Conservation (phyloP, 2,329 filamentous ascomycete species). For the Colletotrichum sublineola region DNA sequence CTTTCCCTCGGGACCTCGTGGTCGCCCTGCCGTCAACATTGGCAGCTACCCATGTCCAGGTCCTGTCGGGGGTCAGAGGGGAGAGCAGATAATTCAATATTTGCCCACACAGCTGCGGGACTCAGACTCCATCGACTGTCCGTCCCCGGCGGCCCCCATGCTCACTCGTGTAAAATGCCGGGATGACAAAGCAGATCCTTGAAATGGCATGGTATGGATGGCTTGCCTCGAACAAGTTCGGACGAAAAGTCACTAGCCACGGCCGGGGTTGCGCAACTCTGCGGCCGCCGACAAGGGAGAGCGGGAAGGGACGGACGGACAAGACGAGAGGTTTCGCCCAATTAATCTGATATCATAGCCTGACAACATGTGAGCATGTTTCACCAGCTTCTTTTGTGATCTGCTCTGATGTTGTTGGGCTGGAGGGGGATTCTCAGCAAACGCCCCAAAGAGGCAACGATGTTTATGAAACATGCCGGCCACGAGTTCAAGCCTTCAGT, state of each 20-base stretch:
- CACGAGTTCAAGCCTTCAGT: constrained; percentile 12
- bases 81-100: constrained; percentile 9
- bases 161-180: neutral
- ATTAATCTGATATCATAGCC: neutral
- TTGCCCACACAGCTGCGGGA: constrained; percentile 13
- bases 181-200: constrained; percentile 1
- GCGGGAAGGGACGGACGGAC: neutral
- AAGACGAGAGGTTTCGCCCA: neutral
- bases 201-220: neutral
- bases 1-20: constrained; percentile 5
- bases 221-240: neutral
- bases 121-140: constrained; percentile 5
- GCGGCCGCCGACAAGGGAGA: neutral
- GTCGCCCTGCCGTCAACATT: neutral
- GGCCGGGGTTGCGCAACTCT: constrained; percentile 5
- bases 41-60: neutral
- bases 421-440: neutral
- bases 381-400: neutral
- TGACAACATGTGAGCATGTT: neutral
- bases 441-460: constrained; percentile 9
- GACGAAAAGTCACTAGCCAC: neutral
- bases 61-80: neutral
- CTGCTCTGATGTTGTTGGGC: neutral
- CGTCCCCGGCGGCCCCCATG: neutral
- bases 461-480: constrained; percentile 19